Evolutionary conservation across 306 rosid genomes (phyloP).

Genomic region (Vigna nakashimae): DNA sequence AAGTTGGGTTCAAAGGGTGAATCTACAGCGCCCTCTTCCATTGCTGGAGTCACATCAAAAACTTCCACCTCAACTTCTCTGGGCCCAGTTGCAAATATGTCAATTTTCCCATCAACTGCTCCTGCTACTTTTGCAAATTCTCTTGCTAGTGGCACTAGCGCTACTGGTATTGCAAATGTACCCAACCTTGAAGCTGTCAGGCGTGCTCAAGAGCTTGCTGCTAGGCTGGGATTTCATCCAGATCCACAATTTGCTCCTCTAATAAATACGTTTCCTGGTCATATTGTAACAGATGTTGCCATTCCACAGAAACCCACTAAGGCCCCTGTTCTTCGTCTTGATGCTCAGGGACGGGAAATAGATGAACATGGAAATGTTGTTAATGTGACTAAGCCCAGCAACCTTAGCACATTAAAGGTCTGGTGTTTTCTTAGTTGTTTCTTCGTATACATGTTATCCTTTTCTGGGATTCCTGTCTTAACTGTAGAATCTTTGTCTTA

Average conservation of each 20-base stretch:
- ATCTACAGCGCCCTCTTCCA: constrained; percentile 45
- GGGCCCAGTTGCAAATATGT: constrained; percentile 47
- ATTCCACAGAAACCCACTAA: constrained; percentile 81
- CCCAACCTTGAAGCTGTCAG: constrained; percentile 81
- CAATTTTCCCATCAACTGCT: constrained; percentile 54
- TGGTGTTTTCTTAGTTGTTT: constrained; percentile 38
- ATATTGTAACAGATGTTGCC: constrained; percentile 60
- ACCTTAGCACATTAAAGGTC: constrained; percentile 96
- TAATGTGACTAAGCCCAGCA: constrained; percentile 80
- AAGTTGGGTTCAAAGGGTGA: constrained; percentile 56
- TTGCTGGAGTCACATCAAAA: constrained; percentile 47
- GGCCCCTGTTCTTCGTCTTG: constrained; percentile 97
- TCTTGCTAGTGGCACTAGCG: constrained; percentile 42
- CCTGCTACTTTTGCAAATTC: constrained; percentile 38
- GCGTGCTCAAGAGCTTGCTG: constrained; percentile 94
- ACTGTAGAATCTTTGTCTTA: constrained; percentile 24
- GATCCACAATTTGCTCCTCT: constrained; percentile 96
- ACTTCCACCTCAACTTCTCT: constrained; percentile 50
- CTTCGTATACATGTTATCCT: background rate
- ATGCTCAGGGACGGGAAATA: constrained; percentile 96
- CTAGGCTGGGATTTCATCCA: constrained; percentile 92
- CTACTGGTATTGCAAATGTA: constrained; percentile 55
- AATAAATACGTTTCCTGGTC: constrained; percentile 90
- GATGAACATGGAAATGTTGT: constrained; percentile 94
- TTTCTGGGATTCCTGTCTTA: constrained; percentile 2